Evolutionary conservation across 2,329 filamentous ascomycete species (phyloP), one percentile per base, ranked within the genome.

Genomic region (Aspergillus carbonarius): DNA sequence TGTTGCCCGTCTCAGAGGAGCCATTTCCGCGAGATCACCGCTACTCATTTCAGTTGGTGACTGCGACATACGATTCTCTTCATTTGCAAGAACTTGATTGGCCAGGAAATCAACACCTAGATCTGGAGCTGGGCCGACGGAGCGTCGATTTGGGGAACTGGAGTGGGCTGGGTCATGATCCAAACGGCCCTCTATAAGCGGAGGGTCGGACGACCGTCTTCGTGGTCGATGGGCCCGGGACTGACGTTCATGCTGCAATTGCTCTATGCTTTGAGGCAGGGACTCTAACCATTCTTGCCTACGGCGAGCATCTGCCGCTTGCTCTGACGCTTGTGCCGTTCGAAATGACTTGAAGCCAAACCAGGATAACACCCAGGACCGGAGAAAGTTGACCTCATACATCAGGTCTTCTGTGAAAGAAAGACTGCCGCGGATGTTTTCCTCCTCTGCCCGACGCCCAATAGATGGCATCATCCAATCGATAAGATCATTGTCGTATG

Each of bases 391-490:
- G 8, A 75, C n/a, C 62, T 78, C 76, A 54, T 72, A 74, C 47
- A 67, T 64, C 5, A 78, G 60, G 51, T 78, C 76, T 54, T 78
- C 66, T 7, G 68, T 42, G 2, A 78, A 59, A 6, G 74, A 70
- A 17, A 78, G 66, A 47, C 69, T 71, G 50, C 68, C 67, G 37
- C 76, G 74, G n/a, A 66, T 64, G 51, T 66, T 68, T 59, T 78
- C 76, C 59, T 78, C 75, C 48, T 74, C 71, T n/a, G 74, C 68
- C 53, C 73, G 70, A 42, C 75, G 74, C 3, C 75, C 76, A 6
- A 77, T 64, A 4, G 70, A 70, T 10, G 76, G 76, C 20, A 76
- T 70, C 40, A 76, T 75, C 76, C 76, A 78, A 54, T 78, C 76
- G 44, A 78, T 69, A 15, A 78, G 69, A 42, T 77, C 76, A 61